These are phyloP conservation scores for Hirsutella rhossiliensis DNA, from an alignment of 2,329 filamentous ascomycete species.

Conservation along the genomic window DNA sequence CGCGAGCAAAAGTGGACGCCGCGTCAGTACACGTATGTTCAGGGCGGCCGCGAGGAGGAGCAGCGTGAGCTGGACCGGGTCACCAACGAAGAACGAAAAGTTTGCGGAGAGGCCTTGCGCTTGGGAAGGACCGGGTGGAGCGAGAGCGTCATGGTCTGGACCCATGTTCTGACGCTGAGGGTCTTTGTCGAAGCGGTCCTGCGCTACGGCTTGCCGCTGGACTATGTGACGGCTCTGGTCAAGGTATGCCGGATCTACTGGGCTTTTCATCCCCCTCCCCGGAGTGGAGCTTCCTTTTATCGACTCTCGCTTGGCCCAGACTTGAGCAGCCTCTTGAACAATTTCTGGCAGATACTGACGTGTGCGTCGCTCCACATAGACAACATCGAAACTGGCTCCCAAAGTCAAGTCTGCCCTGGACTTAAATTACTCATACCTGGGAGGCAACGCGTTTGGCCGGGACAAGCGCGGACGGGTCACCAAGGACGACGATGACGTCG, in stretches of 20 bases:
- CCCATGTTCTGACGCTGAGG: conserved; percentile 82
- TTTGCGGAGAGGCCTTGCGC: conserved; percentile 84
- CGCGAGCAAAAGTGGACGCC: conserved; percentile 92
- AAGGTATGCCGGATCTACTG: conserved; percentile 46
- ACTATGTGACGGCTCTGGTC: conserved; percentile 76
- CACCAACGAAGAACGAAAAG: conserved; percentile 73
- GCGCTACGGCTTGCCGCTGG: conserved; percentile 81
- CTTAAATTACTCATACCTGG: conserved; percentile 77
- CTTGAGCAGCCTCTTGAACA: too few species aligned
- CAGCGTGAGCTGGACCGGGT: conserved; percentile 74
- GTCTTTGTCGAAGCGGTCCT: conserved; percentile 98
- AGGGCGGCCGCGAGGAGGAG: conserved; percentile 84
- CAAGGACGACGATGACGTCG: conserved; percentile 73
- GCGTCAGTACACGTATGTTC: conserved; percentile 84
- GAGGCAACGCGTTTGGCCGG: conserved; percentile 82
- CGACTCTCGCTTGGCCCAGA: background rate
- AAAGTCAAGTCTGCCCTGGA: conserved; percentile 75
- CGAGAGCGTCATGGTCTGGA: conserved; percentile 91
- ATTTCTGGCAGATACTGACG: background rate
- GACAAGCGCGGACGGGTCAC: conserved; percentile 89
- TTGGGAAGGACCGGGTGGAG: conserved; percentile 88
- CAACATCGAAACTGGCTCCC: conserved; percentile 67
- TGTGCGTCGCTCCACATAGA: conserved; percentile 34
- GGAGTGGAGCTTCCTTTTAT: conserved; percentile 5
- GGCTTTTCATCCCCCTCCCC: background rate